Percentiles rank a stretch among this genome's conserved stretches.
Conservation (phyloP, 2,329 filamentous ascomycete genomes). For the Colletotrichum sansevieriae region DNA sequence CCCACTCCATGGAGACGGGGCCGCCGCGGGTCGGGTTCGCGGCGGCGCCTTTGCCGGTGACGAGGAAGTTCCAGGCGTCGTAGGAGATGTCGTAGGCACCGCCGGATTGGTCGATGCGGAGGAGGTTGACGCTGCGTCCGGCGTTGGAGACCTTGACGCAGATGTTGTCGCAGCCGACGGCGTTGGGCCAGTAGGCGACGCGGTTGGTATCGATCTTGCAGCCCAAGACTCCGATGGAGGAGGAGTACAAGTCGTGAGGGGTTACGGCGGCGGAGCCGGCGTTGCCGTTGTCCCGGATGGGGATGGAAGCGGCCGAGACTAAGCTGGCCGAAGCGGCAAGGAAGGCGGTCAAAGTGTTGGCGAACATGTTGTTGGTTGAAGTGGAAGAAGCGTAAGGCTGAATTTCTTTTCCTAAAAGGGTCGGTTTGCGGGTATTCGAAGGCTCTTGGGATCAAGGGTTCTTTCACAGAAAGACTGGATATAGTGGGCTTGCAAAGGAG, state of each 20-base stretch:
- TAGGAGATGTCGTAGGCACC: constrained; percentile 72
- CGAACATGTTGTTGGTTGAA: constrained; percentile 45
- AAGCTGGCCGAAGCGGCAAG: constrained; percentile 47
- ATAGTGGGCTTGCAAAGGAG: constrained; percentile 35
- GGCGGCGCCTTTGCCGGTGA: constrained; percentile 62
- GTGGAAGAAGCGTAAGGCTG: constrained; percentile 5
- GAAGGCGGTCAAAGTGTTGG: constrained; percentile 48
- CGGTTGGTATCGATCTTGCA: constrained; percentile 73
- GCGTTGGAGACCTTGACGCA: constrained; percentile 66
- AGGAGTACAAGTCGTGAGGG: constrained; percentile 69
- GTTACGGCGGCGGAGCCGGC: constrained; percentile 57
- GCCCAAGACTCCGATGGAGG: constrained; percentile 69
- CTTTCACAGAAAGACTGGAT: constrained; percentile 35
- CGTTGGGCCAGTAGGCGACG: constrained; percentile 70
- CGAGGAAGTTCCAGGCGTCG: constrained; percentile 72
- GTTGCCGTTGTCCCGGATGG: constrained; percentile 41
- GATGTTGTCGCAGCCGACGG: constrained; percentile 67
- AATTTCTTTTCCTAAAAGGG: constrained; percentile 12
- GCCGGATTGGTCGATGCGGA: constrained; percentile 67
- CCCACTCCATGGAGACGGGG: constrained; percentile 63
- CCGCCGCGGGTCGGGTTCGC: constrained; percentile 62
- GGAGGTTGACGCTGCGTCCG: constrained; percentile 66
- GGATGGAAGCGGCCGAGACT: constrained; percentile 46
- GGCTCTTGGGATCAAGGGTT: constrained; percentile 17
- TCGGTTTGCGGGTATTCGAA: constrained; percentile 11